phyloP scores from a whole-genome alignment of 441 rosid species.

The Kokia cookei region DNA sequence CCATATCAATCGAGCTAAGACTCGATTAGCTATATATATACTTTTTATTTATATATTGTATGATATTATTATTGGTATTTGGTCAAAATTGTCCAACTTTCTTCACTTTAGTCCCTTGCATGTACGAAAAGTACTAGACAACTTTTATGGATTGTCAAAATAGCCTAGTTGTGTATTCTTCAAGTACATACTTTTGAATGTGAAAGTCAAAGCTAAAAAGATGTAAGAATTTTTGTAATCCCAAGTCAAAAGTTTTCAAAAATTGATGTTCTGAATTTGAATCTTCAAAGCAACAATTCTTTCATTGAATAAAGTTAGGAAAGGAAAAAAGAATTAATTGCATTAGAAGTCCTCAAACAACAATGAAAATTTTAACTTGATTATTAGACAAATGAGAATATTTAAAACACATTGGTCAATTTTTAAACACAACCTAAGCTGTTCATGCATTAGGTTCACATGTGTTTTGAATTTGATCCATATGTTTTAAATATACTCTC shows the following conservation, averaged over 20 bases:
- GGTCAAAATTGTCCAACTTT: background rate
- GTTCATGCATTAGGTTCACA: too few species aligned
- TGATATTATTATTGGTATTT: background rate
- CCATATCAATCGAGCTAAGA: accelerated
- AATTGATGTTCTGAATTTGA: background rate
- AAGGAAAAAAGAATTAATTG: background rate
- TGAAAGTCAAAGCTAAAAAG: background rate
- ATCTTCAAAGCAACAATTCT: background rate
- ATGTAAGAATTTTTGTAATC: background rate
- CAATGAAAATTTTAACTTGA: too few species aligned
- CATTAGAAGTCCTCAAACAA: too few species aligned
- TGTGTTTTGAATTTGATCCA: too few species aligned
- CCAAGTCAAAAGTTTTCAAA: background rate
- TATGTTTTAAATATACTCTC: too few species aligned
- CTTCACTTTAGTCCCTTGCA: too few species aligned
- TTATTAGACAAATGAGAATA: too few species aligned
- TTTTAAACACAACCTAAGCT: too few species aligned
- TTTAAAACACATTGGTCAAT: too few species aligned
- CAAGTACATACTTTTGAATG: background rate
- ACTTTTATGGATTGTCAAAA: background rate
- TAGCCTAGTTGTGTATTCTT: background rate
- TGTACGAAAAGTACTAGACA: background rate
- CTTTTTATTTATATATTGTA: too few species aligned
- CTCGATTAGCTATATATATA: too few species aligned
- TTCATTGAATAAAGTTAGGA: background rate